Base-by-base conservation (phyloP, 2,329 filamentous ascomycete genomes). In the Dothideomycetes sp. region DNA sequence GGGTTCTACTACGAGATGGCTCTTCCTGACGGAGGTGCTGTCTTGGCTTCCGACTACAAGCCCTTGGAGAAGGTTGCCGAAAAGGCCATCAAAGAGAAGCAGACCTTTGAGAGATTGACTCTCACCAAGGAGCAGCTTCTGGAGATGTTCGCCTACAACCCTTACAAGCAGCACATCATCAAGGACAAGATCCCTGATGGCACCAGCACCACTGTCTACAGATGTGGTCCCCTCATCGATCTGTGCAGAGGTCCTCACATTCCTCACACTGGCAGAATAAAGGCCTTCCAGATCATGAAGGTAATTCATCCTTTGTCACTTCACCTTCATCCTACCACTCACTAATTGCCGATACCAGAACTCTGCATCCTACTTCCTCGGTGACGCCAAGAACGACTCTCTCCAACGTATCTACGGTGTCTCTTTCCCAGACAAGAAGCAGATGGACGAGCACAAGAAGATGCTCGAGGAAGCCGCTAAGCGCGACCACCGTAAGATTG, bases 1-100 rank as follows among this genome's bases (percentile, higher is more conserved):
- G 89, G 87, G 30, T 95, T 94, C 71, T 95, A 94, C 72, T 96
- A 95, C 63, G 86, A 96, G 64, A 95, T 96, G 88, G 83, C 83
- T 22, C 70, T 85, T 33, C 76, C 82, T 34, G 79, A 81, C 30
- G 78, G 79, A 56, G 78, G 69, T 38, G 70, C 72, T 17, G 84
- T 94, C 31, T 77, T 80, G 42, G 71, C 81, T 49, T 63, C 71
- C 41, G 91, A 96, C 63, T 88, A 86, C 75, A 82, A 88, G 61
- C 79, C 83, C 2, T 70, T 96, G 15, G 87, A 94, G 65, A 78
- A 72, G 44, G 78, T 87, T 47, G 84, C 88, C 19, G 71, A 74
- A 55, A 82, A 79, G 57, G 87, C 91, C 48, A 84, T 94, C 63
- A 95, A 95, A 71, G 88, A 95, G 65, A 94, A 93, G 72, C 89